Conservation (phyloP, 148 eudicot genomes). For the Heliosperma pusillum region DNA sequence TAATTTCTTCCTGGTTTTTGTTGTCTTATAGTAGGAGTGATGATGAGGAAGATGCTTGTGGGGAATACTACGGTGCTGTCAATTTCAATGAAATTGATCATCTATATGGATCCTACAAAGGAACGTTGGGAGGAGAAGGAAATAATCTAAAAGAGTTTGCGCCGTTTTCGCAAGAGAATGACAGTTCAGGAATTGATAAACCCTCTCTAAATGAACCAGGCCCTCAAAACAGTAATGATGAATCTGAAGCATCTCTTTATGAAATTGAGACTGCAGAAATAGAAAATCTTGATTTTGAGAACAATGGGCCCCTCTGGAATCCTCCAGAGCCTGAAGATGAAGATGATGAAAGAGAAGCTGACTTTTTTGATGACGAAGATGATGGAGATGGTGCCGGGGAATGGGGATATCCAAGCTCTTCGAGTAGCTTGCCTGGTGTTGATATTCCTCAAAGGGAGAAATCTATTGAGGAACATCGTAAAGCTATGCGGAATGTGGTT, state of each 20-base stretch:
- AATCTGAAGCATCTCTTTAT: conserved; percentile 58
- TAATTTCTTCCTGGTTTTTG: conserved; percentile 4
- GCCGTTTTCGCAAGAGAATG: conserved; percentile 34
- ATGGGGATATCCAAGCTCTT: conserved; percentile 65
- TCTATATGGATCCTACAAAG: conserved; percentile 44
- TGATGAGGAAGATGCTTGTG: conserved; percentile 46
- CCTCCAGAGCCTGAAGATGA: conserved; percentile 97
- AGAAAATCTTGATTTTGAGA: conserved; percentile 92
- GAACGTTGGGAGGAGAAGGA: conserved; percentile 42
- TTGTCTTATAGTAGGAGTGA: conserved; percentile 48
- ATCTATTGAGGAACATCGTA: conserved; percentile 76
- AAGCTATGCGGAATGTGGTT: conserved; percentile 76
- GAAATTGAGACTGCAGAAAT: conserved; percentile 43
- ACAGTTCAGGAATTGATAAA: conserved; percentile 38
- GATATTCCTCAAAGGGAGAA: conserved; percentile 66
- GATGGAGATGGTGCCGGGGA: conserved; percentile 70
- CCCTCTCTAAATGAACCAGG: conserved; percentile 39
- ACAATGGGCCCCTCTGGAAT: conserved; percentile 83
- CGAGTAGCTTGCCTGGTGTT: conserved; percentile 59
- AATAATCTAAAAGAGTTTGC: conserved; percentile 41
- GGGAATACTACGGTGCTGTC: conserved; percentile 46
- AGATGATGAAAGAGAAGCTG: conserved; percentile 76
- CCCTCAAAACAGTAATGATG: conserved; percentile 45
- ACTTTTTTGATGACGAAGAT: conserved; percentile 53
- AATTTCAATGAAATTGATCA: conserved; percentile 47